Evolutionary conservation across 139 green algal genomes (phyloP).

Genomic region (Ulvella scutata): DNA sequence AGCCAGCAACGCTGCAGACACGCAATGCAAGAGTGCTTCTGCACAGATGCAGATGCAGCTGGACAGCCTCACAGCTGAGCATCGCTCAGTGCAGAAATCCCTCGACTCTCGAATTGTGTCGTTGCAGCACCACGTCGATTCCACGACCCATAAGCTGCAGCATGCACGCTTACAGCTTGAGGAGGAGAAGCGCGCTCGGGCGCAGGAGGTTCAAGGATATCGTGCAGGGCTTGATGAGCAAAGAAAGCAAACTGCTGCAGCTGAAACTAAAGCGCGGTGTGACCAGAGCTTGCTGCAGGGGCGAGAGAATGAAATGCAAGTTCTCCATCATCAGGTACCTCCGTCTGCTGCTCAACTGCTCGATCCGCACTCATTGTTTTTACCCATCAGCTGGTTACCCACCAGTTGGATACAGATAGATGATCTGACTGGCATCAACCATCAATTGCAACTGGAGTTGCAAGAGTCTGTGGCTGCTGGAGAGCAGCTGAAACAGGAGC

Average conservation of each 20-base stretch:
- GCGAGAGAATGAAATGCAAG: not conserved
- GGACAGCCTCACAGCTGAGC: not conserved
- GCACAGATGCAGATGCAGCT: not conserved
- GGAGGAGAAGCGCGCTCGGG: not conserved
- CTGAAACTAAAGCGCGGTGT: not conserved
- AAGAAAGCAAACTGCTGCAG: not conserved
- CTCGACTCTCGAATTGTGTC: not conserved
- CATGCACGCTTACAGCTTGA: not conserved
- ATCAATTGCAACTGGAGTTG: not conserved
- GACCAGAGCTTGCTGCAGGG: not conserved
- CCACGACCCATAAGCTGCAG: not conserved
- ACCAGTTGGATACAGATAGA: not conserved
- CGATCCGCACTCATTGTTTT: too few species aligned
- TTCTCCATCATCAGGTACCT: constrained; percentile 2
- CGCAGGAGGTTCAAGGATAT: not conserved
- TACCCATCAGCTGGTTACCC: not conserved
- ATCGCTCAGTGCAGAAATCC: not conserved
- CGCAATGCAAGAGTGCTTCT: not conserved
- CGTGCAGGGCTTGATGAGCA: not conserved
- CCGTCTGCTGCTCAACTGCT: not conserved
- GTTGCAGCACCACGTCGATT: not conserved
- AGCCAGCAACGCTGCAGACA: not conserved
- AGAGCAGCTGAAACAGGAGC: not conserved
- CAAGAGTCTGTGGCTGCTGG: not conserved
- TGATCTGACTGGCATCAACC: not conserved